These are phyloP conservation scores for Corymbia citriodora DNA, from an alignment of 441 rosid genomes.

Conservation along the genomic window DNA sequence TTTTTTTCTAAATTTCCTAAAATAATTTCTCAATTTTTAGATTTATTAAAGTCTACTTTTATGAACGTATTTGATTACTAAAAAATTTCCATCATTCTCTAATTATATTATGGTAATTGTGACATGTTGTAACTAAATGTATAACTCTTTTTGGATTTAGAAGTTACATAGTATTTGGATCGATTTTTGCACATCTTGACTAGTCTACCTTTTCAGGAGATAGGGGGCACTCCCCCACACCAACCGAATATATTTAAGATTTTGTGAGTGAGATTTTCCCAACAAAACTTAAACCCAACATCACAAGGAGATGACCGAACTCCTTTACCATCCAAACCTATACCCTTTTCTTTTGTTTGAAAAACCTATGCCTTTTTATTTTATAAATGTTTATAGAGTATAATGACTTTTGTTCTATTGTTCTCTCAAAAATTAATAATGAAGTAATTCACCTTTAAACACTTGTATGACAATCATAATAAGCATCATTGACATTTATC, in stretches of 20 bases:
- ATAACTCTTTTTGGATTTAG: background rate
- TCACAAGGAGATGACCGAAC: rapidly evolving
- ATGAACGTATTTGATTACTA: rapidly evolving
- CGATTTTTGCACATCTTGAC: rapidly evolving
- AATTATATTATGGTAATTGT: rapidly evolving
- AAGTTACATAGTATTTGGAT: background rate
- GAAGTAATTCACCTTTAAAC: no score
- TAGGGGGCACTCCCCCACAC: background rate
- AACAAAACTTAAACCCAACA: background rate
- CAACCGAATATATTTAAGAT: rapidly evolving
- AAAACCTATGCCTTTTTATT: background rate
- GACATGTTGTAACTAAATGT: background rate
- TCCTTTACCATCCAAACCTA: background rate
- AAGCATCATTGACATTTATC: background rate
- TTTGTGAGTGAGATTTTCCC: background rate
- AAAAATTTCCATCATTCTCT: background rate
- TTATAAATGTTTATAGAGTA: background rate
- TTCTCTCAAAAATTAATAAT: background rate
- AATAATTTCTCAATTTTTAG: no score
- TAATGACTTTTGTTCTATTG: background rate
- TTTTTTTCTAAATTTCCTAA: background rate
- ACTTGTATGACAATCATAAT: no score
- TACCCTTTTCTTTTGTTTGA: background rate
- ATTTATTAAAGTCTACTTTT: no score
- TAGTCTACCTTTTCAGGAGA: background rate